Evolutionary conservation across 768 basidiomycete species (phyloP).

Genomic region (Gyrodon lividus): DNA sequence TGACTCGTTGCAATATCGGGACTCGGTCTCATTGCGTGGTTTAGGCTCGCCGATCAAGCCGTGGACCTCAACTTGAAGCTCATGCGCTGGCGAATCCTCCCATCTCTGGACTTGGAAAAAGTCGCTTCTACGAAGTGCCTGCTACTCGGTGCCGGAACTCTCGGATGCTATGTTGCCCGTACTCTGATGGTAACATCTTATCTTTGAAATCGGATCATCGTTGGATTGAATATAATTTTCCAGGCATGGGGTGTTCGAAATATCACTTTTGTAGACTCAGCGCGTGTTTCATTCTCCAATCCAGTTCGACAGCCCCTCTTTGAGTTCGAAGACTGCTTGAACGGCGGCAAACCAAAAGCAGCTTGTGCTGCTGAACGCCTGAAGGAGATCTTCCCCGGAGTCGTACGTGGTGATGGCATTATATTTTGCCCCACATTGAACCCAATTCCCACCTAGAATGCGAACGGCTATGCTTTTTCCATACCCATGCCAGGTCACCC

Average conservation of each 20-base stretch:
- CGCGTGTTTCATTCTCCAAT: slow-evolving; percentile 92
- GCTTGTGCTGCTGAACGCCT: slow-evolving; percentile 83
- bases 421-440: not conserved
- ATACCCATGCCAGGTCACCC: slow-evolving; percentile 99
- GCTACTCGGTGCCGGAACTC: slow-evolving; percentile 90
- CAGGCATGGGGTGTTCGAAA: slow-evolving; percentile 96
- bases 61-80: slow-evolving; percentile 97
- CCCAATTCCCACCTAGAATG: slow-evolving; percentile 51
- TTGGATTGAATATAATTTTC: not conserved
- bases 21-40: not conserved
- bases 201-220: not conserved
- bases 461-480: slow-evolving; percentile 71
- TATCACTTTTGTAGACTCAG: slow-evolving; percentile 91
- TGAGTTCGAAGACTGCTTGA: slow-evolving; percentile 88
- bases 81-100: slow-evolving; percentile 97
- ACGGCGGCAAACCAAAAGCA: slow-evolving; percentile 93
- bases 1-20: not conserved
- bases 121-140: slow-evolving; percentile 78
- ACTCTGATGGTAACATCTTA: slow-evolving; percentile 74
- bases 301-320: slow-evolving; percentile 97
- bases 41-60: slow-evolving; percentile 89
- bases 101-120: slow-evolving; percentile 84
- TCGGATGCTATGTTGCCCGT: slow-evolving; percentile 94
- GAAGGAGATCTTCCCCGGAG: slow-evolving; percentile 89
- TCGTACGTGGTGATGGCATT: slow-evolving; percentile 51